Base-by-base conservation (phyloP, 2,329 filamentous ascomycete species). In the Epichloe sylvatica region DNA sequence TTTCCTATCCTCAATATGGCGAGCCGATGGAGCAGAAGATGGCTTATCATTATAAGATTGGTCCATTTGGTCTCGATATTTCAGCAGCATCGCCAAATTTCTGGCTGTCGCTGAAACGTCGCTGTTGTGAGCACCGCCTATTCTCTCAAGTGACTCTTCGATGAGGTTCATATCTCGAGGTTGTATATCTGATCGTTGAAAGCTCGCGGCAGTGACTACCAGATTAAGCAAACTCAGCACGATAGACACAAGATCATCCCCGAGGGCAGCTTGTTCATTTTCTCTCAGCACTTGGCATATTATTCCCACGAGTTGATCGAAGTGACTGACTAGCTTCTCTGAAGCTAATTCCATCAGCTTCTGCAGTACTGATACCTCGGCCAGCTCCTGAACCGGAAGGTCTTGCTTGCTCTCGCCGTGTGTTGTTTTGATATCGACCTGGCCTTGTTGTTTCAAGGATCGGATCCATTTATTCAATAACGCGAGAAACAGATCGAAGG, bases 261-360 rank as follows among this genome's bases (percentile, higher is more conserved):
- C 69, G 3, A 68, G 62, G 3, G 64, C 51, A 0, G 68, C 64
- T 4, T 67, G 64, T 6, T 69, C 63, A 34, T 72, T 70, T 15
- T 70, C 69, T 5, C 66, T 63, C 1, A 88, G 62, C 0, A 88
- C 71, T 49, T 83, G 75, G 46, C 71, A 70, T 45, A 83, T 74
- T 2, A 89, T 71, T 43, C 80, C 75, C 2, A 88, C 66, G 6
- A 86, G 71, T 55, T 84, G 79, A 41, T 74, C 74, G 2, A 83
- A 81, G 50, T 80, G 76, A 34, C 72, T 74, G 33, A 83, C 75
- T 12, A 88, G 70, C 53, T 77, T 80, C 21, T 82, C 76, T 1
- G 80, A 75, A 43, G 82, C 74, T 43, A 69, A 73, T 23, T 77
- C 75, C 63, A 86, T 78, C 64, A 88, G 73, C 35, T 73, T 75